phyloP scores from a whole-genome alignment of 163 green algal species.

The Picocystis sp. region DNA sequence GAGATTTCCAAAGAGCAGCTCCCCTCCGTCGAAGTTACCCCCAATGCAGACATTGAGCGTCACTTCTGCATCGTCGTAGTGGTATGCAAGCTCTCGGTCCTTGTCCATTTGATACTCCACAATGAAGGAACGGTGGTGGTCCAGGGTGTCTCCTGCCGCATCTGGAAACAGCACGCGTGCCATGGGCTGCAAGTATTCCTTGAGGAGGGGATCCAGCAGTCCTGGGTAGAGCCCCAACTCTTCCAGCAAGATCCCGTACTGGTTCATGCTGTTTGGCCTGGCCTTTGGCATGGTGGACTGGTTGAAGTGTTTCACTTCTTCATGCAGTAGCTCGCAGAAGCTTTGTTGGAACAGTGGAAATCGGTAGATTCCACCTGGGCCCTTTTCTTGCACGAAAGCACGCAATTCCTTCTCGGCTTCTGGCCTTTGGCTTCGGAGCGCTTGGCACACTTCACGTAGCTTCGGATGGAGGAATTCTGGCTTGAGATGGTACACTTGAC shows the following conservation, averaged over 20 bases:
- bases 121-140: conserved; percentile 10
- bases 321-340: too few species aligned
- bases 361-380: too few species aligned
- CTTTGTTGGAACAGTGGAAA: too few species aligned
- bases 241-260: conserved; percentile 8
- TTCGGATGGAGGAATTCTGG: too few species aligned
- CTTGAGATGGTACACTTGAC: too few species aligned
- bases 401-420: too few species aligned
- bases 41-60: conserved; percentile 13
- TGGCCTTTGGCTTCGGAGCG: too few species aligned
- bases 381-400: too few species aligned
- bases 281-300: not conserved
- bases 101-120: conserved; percentile 5
- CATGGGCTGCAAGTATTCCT: conserved; percentile 1
- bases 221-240: conserved; percentile 2
- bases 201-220: conserved; percentile 8
- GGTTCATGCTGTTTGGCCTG: conserved; percentile 11
- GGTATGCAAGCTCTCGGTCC: conserved; percentile 8
- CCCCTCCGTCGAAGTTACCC: conserved; percentile 6
- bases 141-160: not conserved
- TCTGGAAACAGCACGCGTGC: conserved; percentile 5
- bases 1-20: conserved; percentile 9
- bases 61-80: conserved; percentile 14
- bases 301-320: too few species aligned
- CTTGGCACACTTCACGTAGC: too few species aligned